Evolutionary conservation across 768 basidiomycete species (phyloP), one percentile per base, ranked within the genome.

Genomic region (Multifurca ochricompacta): DNA sequence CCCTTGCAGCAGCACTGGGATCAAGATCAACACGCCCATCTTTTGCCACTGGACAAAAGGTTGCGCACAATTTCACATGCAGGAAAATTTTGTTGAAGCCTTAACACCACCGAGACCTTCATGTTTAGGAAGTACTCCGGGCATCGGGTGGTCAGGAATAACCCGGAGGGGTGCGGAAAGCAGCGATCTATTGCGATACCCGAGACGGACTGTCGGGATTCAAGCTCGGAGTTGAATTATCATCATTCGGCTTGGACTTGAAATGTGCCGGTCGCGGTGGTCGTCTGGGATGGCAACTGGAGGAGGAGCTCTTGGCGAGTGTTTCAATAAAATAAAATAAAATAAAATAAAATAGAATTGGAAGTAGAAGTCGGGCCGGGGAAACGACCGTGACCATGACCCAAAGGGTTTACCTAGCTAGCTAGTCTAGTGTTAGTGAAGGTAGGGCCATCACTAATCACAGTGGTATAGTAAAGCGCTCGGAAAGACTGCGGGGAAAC

Each of bases 401-500:
- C 14, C 23, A n/a, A 18, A 25, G 30, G 54, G 48, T 3, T 32
- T n/a, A 34, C n/a, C n/a, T n/a, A n/a, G n/a, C n/a, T n/a, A 48
- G 36, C 40, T n/a, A 11, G 40, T 31, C 48, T 49, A 39, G 36
- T 31, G 27, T 23, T 34, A n/a, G n/a, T 36, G 49, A 34, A 44
- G 39, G 35, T 18, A 45, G 32, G 36, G n/a, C 30, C 31, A n/a
- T n/a, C n/a, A 16, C 21, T 25, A 43, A n/a, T 21, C 21, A 25
- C n/a, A 35, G 16, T 18, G 16, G 25, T 5, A 31, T 16, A 18
- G 25, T 39, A 13, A 23, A 41, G 32, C 37, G 49, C 37, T 56
- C 56, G 56, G 56, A 16, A 52, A 21, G 56, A 57, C 50, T 52
- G 51, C 56, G 56, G 56, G 56, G 56, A 52, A 57, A 57, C 50